These are phyloP conservation scores for Kodamaea ohmeri DNA, from an alignment of 1,139 yeast genomes.

Conservation along the genomic window DNA sequence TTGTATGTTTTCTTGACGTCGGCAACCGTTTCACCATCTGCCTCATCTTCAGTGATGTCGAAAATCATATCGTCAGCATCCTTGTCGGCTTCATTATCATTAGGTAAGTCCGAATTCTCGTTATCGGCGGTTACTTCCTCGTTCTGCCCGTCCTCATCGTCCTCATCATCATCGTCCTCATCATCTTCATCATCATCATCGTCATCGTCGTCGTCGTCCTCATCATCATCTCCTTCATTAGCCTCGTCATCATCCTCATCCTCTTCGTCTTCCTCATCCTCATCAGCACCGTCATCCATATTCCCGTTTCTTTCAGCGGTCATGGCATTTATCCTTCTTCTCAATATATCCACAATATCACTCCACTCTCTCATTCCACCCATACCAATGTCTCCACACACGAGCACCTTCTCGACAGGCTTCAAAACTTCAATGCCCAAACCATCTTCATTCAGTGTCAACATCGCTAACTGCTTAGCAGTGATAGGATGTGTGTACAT, in stretches of 20 bases:
- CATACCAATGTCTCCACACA: conserved; percentile 95
- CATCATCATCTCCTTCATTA: conserved; percentile 32
- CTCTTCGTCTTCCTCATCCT: conserved; percentile 27
- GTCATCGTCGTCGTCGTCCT: conserved; percentile 33
- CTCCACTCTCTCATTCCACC: conserved; percentile 99
- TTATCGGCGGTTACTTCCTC: conserved; percentile 19
- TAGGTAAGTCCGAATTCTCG: conserved; percentile 3
- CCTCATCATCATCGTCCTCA: conserved; percentile 37
- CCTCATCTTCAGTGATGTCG: conserved; percentile 25
- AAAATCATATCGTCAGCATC: conserved; percentile 37
- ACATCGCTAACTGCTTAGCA: conserved; percentile 66
- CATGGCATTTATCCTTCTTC: conserved; percentile 46
- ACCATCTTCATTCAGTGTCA: conserved; percentile 43
- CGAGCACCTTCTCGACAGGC: conserved; percentile 91
- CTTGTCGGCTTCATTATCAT: conserved; percentile 12
- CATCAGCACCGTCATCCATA: conserved; percentile 21
- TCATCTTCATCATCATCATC: conserved; percentile 40
- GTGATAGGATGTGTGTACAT: conserved; percentile 96
- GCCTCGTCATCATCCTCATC: conserved; percentile 23
- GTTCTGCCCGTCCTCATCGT: conserved; percentile 31
- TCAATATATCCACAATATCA: conserved; percentile 79
- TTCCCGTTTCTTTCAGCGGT: conserved; percentile 28
- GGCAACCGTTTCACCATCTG: conserved; percentile 9
- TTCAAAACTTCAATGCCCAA: conserved; percentile 71
- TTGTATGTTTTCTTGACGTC: conserved; percentile 7